Conservation (phyloP, 2,329 filamentous ascomycete species). For the Chaetomium sp. region DNA sequence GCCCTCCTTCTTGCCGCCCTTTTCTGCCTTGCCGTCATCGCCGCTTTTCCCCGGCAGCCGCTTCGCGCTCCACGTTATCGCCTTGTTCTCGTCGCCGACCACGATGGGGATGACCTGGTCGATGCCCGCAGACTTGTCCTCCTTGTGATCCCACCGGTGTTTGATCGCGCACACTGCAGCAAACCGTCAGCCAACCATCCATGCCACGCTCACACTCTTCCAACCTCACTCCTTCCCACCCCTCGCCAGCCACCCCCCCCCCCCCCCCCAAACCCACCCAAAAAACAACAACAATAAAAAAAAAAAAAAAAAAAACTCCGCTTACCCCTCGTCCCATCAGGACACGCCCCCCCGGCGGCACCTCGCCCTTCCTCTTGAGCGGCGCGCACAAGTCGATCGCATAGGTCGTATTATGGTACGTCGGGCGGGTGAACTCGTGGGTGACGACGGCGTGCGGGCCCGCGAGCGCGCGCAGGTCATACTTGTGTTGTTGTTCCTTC, state of each 20-base stretch:
- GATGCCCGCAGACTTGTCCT: conserved; percentile 52
- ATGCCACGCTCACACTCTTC: no score
- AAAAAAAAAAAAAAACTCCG: conserved; percentile 5
- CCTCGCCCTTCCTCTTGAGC: conserved; percentile 63
- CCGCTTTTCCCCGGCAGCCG: conserved; percentile 64
- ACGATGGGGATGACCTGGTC: conserved; percentile 71
- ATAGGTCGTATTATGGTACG: conserved; percentile 73
- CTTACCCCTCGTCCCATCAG: conserved; percentile 67
- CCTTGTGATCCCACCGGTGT: conserved; percentile 54
- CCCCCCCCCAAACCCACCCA: background rate
- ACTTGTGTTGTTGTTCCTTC: conserved; percentile 46
- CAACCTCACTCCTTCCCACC: background rate
- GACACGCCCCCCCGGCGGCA: conserved; percentile 64
- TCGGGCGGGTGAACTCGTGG: conserved; percentile 54
- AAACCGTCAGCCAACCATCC: background rate
- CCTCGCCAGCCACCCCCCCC: no score
- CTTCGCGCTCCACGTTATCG: conserved; percentile 66
- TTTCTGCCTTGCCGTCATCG: conserved; percentile 64
- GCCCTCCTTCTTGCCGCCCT: conserved; percentile 70
- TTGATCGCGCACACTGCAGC: conserved; percentile 76
- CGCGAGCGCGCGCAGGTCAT: conserved; percentile 64
- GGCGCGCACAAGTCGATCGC: conserved; percentile 75
- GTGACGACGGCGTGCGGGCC: conserved; percentile 72
- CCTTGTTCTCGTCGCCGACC: conserved; percentile 56
- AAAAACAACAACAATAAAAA: background rate